A percentile compares a stretch with the other conserved stretches of the same genome.
phyloP scores from a whole-genome alignment of 768 basidiomycete species.

The Trametes sanguinea region DNA sequence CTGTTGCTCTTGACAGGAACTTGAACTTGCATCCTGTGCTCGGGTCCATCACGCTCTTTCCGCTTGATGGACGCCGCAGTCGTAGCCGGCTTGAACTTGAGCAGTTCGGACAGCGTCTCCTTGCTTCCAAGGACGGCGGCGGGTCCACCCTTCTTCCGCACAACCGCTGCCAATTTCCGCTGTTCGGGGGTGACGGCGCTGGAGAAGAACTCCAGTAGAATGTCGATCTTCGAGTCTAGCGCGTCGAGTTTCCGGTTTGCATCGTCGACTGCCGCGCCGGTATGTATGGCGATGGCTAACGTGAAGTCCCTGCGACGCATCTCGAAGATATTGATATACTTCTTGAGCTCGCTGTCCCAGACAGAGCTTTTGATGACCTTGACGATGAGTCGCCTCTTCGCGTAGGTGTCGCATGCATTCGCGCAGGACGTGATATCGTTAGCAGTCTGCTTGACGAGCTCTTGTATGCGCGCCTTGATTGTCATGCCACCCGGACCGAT shows the following conservation, averaged over 20 bases:
- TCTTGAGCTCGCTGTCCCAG: constrained; percentile 32
- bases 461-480: constrained; percentile 38
- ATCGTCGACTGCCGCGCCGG: constrained; percentile 27
- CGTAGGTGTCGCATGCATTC: constrained; percentile 37
- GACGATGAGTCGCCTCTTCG: constrained; percentile 32
- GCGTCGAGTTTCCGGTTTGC: constrained; percentile 23
- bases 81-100: constrained; percentile 6
- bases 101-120: not conserved
- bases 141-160: not conserved
- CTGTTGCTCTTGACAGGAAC: too few species aligned
- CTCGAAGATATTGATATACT: constrained; percentile 24
- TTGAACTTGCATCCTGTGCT: not conserved
- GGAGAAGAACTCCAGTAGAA: not conserved
- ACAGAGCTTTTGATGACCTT: constrained; percentile 31
- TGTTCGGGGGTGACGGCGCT: constrained; percentile 22
- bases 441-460: constrained; percentile 31
- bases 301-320: constrained; percentile 31
- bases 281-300: constrained; percentile 34
- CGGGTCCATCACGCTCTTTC: not conserved
- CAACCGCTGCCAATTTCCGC: not conserved
- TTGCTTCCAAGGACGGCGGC: not conserved
- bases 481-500: constrained; percentile 35
- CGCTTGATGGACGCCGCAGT: constrained; percentile 16
- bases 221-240: not conserved
- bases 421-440: constrained; percentile 36